Evolutionary conservation across 108 stramenopile species (phyloP).

Genomic region (Pseudonitzschia pungens): DNA sequence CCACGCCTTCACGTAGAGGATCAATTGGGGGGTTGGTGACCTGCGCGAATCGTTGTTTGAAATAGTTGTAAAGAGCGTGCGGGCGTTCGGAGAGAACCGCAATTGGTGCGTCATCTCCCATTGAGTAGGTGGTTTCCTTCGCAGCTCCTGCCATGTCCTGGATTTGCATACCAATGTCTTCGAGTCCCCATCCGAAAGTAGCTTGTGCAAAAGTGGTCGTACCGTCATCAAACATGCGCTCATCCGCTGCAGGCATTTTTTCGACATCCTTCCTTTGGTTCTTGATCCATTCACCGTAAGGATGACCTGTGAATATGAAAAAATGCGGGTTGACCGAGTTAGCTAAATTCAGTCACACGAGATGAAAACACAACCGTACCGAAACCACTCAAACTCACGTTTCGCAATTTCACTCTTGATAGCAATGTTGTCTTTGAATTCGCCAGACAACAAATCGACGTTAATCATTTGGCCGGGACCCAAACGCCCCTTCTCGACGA

Average conservation of each 20-base stretch:
- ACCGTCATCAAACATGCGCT: slow-evolving; percentile 76
- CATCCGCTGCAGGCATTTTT: slow-evolving; percentile 45
- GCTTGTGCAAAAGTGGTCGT: slow-evolving; percentile 82
- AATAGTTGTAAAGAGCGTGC: slow-evolving; percentile 93
- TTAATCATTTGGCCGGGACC: slow-evolving; percentile 98
- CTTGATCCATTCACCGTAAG: slow-evolving; percentile 87
- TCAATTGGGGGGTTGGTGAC: slow-evolving; percentile 99
- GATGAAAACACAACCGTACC: neutral
- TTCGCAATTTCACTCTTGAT: slow-evolving; percentile 93
- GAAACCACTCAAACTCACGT: slow-evolving; percentile 43
- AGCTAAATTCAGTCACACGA: neutral
- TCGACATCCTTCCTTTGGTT: slow-evolving; percentile 71
- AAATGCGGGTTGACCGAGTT: neutral
- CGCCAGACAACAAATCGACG: slow-evolving; percentile 85
- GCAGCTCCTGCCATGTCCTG: slow-evolving; percentile 91
- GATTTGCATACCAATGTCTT: slow-evolving; percentile 97
- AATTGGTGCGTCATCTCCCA: slow-evolving; percentile 98
- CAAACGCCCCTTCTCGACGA: slow-evolving; percentile 92
- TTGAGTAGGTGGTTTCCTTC: slow-evolving; percentile 96
- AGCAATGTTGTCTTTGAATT: slow-evolving; percentile 91
- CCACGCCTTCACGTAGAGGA: slow-evolving; percentile 93
- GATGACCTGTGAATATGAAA: slow-evolving; percentile 46
- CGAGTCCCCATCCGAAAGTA: slow-evolving; percentile 92
- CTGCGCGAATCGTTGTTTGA: slow-evolving; percentile 97
- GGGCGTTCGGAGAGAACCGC: slow-evolving; percentile 87